Base-by-base conservation (phyloP, 192 early-diverging fungal species). In the Fimicolochytrium jonesii region DNA sequence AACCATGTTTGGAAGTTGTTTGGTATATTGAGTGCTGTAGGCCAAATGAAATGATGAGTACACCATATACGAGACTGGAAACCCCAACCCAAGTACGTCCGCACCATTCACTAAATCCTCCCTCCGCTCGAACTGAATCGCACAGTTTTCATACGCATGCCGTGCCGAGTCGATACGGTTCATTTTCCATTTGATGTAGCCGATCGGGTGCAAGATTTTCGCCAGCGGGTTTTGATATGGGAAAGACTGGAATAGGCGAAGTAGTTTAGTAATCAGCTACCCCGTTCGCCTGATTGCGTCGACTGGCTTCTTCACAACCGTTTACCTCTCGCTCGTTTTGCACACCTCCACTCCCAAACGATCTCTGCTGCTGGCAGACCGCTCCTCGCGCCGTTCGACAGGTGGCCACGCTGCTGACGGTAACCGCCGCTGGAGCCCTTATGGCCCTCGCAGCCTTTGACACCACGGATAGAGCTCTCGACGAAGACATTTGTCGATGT, bases 1-100 rank as follows among this genome's bases (percentile, higher is more conserved):
- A 94, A 98, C 95, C 95, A 98, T 0, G 93, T 90, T 71, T 95
- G 92, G 63, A 94, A 93, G 56, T 89, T 92, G 51, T 93, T 88
- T 4, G 87, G 88, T 32, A 94, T 71, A 32, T 80, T 77, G 47
- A 67, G 64, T 36, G 57, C 76, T 72, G 42, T 15, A 0, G 43
- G 39, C 26, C 37, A 17, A 45, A 37, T 25, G 23, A 30, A 56
- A 7, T 22, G 37, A 45, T 36, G 47, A 37, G 29, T 33, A 25
- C 17, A 17, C 23, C 30, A 11, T 32, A 30, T 25, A 7, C 9
- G 28, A 25, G 17, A 59, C n/a, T 29, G 22, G n/a, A 20, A 3
- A 45, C 11, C 46, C 25, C 30, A 13, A 9, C 7, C 15, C 22
- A 68, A 64, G 23, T 26, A 50, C n/a, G 31, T 26, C 17, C 59